Evolutionary conservation across 2,329 filamentous ascomycete species (phyloP).

Genomic region (Lachnellula willkommii): DNA sequence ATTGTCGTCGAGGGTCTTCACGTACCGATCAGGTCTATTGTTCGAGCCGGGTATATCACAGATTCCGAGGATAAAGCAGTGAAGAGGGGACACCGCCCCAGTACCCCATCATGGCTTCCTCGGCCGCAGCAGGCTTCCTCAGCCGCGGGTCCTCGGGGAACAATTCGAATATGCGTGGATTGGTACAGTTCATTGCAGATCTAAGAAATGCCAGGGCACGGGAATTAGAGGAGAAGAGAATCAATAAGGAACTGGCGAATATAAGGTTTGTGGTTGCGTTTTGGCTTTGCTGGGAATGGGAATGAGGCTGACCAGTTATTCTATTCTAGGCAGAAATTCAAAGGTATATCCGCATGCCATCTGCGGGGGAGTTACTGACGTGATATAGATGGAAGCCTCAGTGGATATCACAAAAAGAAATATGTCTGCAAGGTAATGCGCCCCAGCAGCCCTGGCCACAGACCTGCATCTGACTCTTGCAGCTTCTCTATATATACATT

Average conservation of each 20-base stretch:
- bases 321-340: constrained; percentile 76
- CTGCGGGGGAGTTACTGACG: constrained; percentile 13
- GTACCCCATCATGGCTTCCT: constrained; percentile 25
- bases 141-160: constrained; percentile 57
- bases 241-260: constrained; percentile 98
- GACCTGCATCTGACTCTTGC: constrained; percentile 1
- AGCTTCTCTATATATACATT: constrained; percentile 96
- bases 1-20: background rate
- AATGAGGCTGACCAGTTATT: constrained; percentile 18
- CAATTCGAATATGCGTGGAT: constrained; percentile 68
- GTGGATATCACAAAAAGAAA: constrained; percentile 99
- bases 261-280: constrained; percentile 59
- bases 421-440: constrained; percentile 85
- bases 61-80: background rate
- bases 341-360: constrained; percentile 45
- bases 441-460: constrained; percentile 7
- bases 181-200: constrained; percentile 98
- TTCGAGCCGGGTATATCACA: background rate
- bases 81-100: background rate
- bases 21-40: background rate
- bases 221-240: constrained; percentile 96
- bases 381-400: constrained; percentile 69
- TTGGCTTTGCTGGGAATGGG: background rate
- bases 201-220: constrained; percentile 89
- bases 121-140: constrained; percentile 50